These are phyloP conservation scores for Excoecaria cochinchinensis DNA, from an alignment of 345 rosid species.

Conservation along the genomic window DNA sequence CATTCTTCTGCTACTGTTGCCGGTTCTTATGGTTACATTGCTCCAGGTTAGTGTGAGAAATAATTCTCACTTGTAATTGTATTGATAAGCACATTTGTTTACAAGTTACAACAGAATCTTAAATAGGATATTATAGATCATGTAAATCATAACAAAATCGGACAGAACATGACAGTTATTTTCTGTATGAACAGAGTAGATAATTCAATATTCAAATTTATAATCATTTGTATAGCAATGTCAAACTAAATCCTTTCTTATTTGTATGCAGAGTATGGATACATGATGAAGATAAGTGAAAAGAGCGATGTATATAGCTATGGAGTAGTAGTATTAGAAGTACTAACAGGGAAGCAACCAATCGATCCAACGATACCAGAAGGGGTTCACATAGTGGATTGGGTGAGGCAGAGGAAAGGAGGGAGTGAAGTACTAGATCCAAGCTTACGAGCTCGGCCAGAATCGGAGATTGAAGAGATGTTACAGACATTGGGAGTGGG, in stretches of 20 bases:
- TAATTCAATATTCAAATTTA: not conserved
- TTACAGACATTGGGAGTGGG: slow-evolving; percentile 79
- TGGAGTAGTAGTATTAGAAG: slow-evolving; percentile 83
- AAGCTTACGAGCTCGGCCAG: slow-evolving; percentile 47
- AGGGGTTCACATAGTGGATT: slow-evolving; percentile 75
- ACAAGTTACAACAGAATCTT: too few species aligned
- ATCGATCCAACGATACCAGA: slow-evolving; percentile 91
- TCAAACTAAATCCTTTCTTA: not conserved
- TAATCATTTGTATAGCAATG: not conserved
- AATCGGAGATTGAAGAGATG: slow-evolving; percentile 75
- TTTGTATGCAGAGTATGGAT: slow-evolving; percentile 67
- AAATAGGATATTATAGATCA: too few species aligned
- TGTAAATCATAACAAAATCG: too few species aligned
- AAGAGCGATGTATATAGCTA: slow-evolving; percentile 95
- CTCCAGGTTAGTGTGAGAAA: slow-evolving; percentile 62
- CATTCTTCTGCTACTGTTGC: slow-evolving; percentile 83
- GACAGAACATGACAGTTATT: too few species aligned
- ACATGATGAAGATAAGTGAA: slow-evolving; percentile 93
- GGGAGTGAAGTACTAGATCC: slow-evolving; percentile 63
- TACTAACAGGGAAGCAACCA: slow-evolving; percentile 87
- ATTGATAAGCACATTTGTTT: too few species aligned
- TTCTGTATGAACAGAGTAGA: too few species aligned
- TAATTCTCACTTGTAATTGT: too few species aligned
- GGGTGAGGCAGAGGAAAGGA: slow-evolving; percentile 73
- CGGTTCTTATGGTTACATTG: slow-evolving; percentile 95